Evolutionary conservation across 768 basidiomycete genomes (phyloP), one percentile per base, ranked within the genome.

Genomic region (Amylocystis lapponica): DNA sequence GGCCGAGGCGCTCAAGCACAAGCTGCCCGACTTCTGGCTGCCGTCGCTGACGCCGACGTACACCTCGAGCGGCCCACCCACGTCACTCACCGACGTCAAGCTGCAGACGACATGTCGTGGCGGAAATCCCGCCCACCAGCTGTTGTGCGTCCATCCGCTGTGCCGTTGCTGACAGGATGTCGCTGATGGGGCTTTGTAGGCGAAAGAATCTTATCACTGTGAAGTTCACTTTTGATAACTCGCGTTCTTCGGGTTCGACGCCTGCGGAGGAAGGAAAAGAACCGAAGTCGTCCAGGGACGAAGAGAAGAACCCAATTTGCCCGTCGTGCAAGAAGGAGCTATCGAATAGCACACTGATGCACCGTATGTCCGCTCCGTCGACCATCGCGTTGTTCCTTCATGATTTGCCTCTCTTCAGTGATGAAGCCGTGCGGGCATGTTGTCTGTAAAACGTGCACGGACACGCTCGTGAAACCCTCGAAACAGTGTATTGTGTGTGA

Each of bases 11-110:
- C 67, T 95, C 44, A 87, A 84, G 46, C 76, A 79, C 47, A 96
- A 97, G 62, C 75, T 98, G 3, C 93, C 96, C 2, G 93, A 96
- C 55, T 99, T 96, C 61, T 99, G 96, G 96, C 71, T 99, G 29
- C 93, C 93, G 2, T 92, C 88, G 0, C 66, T 97, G 20, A 93
- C 94, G 0, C 94, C 94, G 0, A 94, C 76, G 34, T 79, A 86
- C 63, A 66, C 76, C 19, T 70, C 85, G 25, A 70, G 58, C 37
- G 80, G 80, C 0, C 74, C 71, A 9, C 83, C 82, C 2, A 72
- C 69, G 21, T 83, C 83, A 3, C 64, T 92, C 32, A 73, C 76
- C 52, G 89, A 93, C 53, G 75, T 93, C 26, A 92, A 92, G 63
- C 64, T 93, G 23, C 86, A 90, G 55, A 91, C 95, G 7, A 78